Evolutionary conservation across 495 filamentous ascomycete genomes (phyloP).

Genomic region (Penicillium mononematosum): DNA sequence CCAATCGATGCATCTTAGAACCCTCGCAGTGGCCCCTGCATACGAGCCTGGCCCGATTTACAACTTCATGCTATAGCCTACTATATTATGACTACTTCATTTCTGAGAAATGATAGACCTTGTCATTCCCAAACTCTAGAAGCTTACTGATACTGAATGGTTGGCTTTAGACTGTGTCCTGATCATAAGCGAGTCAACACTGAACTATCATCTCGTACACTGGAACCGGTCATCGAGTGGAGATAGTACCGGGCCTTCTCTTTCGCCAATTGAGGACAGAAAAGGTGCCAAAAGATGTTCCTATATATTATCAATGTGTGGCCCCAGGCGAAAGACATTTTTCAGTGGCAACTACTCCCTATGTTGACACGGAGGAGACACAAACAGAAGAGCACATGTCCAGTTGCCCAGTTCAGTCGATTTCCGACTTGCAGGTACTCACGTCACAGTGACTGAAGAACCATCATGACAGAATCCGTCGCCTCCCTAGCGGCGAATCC

Average conservation of each 20-base stretch:
- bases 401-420: background rate
- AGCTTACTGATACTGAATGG: background rate
- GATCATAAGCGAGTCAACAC: conserved; percentile 3
- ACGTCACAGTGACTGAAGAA: conserved; percentile 3
- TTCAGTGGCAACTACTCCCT: background rate
- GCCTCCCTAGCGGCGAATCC: background rate
- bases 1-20: background rate
- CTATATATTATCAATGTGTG: background rate
- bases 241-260: background rate
- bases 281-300: background rate
- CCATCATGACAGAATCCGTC: background rate
- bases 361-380: background rate
- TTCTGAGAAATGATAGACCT: background rate
- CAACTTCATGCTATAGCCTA: background rate
- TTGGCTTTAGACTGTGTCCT: background rate
- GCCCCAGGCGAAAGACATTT: background rate
- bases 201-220: background rate
- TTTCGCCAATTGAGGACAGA: background rate
- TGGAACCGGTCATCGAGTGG: background rate
- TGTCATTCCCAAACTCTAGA: background rate
- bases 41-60: background rate
- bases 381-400: conserved; percentile 1
- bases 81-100: background rate
- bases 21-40: background rate
- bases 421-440: background rate